Evolutionary conservation across 176 grass and related monocot genomes (phyloP).

Genomic region (Hordeum marinum): DNA sequence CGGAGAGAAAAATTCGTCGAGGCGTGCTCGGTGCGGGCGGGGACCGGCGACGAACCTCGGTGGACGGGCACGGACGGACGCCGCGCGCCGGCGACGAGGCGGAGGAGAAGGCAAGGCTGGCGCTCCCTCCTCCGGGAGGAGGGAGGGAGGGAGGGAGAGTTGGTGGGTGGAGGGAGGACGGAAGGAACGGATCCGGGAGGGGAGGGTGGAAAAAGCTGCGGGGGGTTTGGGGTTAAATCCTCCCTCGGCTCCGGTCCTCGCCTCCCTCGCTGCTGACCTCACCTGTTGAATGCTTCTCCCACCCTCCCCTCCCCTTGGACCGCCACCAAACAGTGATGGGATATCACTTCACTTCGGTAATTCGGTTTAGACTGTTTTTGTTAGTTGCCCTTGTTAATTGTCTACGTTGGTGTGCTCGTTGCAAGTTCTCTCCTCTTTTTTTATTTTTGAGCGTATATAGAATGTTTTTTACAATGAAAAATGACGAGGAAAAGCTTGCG

Average conservation of each 20-base stretch:
- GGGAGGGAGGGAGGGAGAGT: slow-evolving; percentile 29
- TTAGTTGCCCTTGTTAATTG: background rate
- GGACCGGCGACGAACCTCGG: slow-evolving; percentile 20
- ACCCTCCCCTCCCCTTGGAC: background rate
- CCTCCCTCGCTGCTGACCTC: background rate
- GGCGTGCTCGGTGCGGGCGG: background rate
- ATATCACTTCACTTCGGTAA: background rate
- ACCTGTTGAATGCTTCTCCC: slow-evolving; percentile 35
- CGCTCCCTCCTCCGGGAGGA: slow-evolving; percentile 13
- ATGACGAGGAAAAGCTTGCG: background rate
- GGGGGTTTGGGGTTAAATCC: slow-evolving; percentile 24
- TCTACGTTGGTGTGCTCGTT: background rate
- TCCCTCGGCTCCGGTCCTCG: background rate
- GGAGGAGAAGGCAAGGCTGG: background rate
- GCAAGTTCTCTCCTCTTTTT: too few species aligned
- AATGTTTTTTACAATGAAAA: background rate
- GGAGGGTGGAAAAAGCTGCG: slow-evolving; percentile 9
- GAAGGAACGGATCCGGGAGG: slow-evolving; percentile 18
- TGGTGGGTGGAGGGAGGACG: slow-evolving; percentile 22
- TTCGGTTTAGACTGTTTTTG: background rate
- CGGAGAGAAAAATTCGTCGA: background rate
- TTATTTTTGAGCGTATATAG: background rate
- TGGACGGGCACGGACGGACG: background rate
- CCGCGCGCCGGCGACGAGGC: background rate
- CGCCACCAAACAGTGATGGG: background rate